Evolutionary conservation across 1,284 basidiomycete genomes (phyloP).

Genomic region (Trichosporon coremiiforme): DNA sequence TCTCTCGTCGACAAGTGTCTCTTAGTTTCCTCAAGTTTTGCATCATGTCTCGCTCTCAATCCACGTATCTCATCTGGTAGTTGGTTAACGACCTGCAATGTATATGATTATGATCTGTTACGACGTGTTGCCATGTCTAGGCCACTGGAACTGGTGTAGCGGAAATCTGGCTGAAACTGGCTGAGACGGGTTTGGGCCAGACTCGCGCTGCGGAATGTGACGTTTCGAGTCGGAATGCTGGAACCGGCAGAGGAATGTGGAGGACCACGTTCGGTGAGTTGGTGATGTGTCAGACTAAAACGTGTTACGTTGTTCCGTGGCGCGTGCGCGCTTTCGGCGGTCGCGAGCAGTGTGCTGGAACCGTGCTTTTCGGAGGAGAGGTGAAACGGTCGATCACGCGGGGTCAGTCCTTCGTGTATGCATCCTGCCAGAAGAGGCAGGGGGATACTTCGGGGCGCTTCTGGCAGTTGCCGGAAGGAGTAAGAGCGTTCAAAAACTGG

Average conservation of each 20-base stretch:
- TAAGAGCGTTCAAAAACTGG: neutral
- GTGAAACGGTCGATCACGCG: neutral
- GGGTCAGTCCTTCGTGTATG: neutral
- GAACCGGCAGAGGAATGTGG: neutral
- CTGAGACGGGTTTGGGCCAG: neutral
- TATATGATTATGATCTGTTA: conserved; percentile 23
- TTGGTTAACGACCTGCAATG: conserved; percentile 21
- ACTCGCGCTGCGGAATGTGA: conserved; percentile 9
- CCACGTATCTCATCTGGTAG: conserved; percentile 23
- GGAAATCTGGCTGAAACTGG: neutral
- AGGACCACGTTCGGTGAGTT: neutral
- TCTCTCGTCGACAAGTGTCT: conserved; percentile 2
- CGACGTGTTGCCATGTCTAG: neutral
- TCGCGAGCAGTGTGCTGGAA: too few relatives aligned
- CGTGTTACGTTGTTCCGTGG: conserved; percentile 8
- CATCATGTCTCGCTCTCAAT: conserved; percentile 20
- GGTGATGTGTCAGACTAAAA: neutral
- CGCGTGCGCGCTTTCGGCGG: neutral
- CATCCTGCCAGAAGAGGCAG: neutral
- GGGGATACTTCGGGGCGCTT: neutral
- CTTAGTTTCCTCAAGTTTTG: conserved; percentile 1
- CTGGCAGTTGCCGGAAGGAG: neutral
- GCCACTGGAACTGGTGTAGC: neutral
- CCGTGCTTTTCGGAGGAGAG: too few relatives aligned
- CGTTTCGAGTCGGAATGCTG: neutral